Evolutionary conservation across 768 basidiomycete species (phyloP), one percentile per base, ranked within the genome.

Genomic region (Xerocomellus intermedius): DNA sequence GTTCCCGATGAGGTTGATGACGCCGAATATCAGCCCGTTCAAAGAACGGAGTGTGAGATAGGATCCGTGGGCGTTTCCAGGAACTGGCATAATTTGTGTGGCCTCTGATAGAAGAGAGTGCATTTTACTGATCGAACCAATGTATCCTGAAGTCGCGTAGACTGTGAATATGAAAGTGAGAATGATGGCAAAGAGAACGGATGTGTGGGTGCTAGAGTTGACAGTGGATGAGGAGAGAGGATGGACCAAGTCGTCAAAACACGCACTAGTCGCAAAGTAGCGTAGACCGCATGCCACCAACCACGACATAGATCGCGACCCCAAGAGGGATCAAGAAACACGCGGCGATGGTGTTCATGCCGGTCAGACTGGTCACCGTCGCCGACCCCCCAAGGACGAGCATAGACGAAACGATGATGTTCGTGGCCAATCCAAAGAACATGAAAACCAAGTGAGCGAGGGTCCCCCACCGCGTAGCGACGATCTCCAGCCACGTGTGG

Each of bases 361-460:
- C 94, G 0, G 94, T 94, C 57, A 98, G 69, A 59, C 84, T 84
- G 0, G 85, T 86, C 42, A 98, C 94, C 1, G 94, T 95, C 0
- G 94, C 94, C 0, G 89, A 87, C 4, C 88, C 87, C 7, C 89
- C 90, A 10, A 90, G 79, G 57, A 87, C 83, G 26, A 87, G 75
- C 87, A 89, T 91, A 12, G 86, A 89, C 46, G 89, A 91, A n/a
- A 94, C 93, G 64, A 95, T 90, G 52, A 96, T 78, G 69, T 95
- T 95, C 33, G 94, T 94, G 3, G 90, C 86, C 8, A 97, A 75
- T n/a, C 89, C 93, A 65, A 96, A 96, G 76, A 91, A 87, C 78
- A 95, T 84, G 77, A 96, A 95, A 8, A 92, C 75, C 3, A 86
- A 54, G 73, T 97, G 95, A 0, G 90, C 92, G 14, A 78, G 57